A percentile compares a stretch with the other conserved stretches of the same genome.
Conservation (phyloP, 1,284 basidiomycete genomes). For the Sparassis latifolia region DNA sequence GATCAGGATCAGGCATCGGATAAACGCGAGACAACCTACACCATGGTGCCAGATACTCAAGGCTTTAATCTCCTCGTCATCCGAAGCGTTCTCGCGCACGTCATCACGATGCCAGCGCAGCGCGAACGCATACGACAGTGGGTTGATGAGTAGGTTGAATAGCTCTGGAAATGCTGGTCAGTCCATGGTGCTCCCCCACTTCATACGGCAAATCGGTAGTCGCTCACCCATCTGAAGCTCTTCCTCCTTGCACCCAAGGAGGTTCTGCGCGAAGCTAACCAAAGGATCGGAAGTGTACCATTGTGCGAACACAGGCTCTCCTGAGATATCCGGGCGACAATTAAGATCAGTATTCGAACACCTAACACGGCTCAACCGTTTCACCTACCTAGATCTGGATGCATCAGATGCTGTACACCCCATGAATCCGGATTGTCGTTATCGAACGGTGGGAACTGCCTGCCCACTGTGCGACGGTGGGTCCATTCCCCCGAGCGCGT, state of each 20-base stretch:
- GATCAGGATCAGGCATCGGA: not conserved
- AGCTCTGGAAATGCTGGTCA: constrained; percentile 42
- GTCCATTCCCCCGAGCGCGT: constrained; percentile 65
- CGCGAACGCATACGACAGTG: constrained; percentile 60
- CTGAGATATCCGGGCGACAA: not conserved
- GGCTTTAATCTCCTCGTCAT: constrained; percentile 58
- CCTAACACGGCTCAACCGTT: too few species aligned
- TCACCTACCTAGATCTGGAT: constrained; percentile 46
- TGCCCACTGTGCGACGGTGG: constrained; percentile 69
- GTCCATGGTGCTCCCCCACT: not conserved
- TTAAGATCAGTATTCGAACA: not conserved
- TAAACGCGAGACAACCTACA: constrained; percentile 31
- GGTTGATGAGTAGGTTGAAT: constrained; percentile 79
- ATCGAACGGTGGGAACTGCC: constrained; percentile 76
- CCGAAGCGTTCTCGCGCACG: constrained; percentile 52
- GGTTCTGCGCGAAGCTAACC: constrained; percentile 37
- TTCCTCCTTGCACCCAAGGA: constrained; percentile 53
- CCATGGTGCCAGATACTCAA: constrained; percentile 63
- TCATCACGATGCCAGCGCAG: constrained; percentile 84
- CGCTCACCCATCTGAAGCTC: constrained; percentile 68
- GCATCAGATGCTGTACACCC: constrained; percentile 81
- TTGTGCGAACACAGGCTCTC: constrained; percentile 49
- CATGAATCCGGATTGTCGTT: constrained; percentile 58
- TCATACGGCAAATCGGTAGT: constrained; percentile 40
- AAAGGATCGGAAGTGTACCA: constrained; percentile 67